phyloP scores from a whole-genome alignment of 2,329 filamentous ascomycete genomes.

The Trichophyton verrucosum region DNA sequence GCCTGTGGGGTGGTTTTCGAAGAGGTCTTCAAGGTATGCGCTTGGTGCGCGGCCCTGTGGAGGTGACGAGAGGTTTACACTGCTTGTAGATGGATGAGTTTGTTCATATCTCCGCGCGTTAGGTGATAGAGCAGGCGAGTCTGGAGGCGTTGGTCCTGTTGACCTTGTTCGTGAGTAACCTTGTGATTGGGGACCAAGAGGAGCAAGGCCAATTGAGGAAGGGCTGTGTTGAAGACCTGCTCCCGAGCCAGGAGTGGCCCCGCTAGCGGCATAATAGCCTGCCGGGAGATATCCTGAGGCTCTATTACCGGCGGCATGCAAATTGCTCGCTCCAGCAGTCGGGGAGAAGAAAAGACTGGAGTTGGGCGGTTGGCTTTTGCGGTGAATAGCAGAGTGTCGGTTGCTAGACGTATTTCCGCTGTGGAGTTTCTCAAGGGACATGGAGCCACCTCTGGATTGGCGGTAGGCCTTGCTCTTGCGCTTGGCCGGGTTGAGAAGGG shows the following conservation, averaged over 20 bases:
- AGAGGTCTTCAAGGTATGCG: slow-evolving; percentile 78
- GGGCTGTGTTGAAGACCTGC: slow-evolving; percentile 24
- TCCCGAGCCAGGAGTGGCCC: slow-evolving; percentile 38
- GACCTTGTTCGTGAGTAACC: slow-evolving; percentile 39
- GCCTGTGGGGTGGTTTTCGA: slow-evolving; percentile 52
- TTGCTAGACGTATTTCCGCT: slow-evolving; percentile 18
- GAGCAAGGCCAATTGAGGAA: slow-evolving; percentile 49
- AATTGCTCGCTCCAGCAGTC: slow-evolving; percentile 53
- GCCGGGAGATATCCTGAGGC: slow-evolving; percentile 72
- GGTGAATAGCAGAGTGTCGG: slow-evolving; percentile 29
- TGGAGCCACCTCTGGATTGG: slow-evolving; percentile 27
- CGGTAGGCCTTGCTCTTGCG: slow-evolving; percentile 24
- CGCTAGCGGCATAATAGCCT: slow-evolving; percentile 74
- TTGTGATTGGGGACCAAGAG: slow-evolving; percentile 47
- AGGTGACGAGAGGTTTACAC: slow-evolving; percentile 51
- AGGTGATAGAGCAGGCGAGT: slow-evolving; percentile 47
- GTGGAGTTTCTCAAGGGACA: slow-evolving; percentile 44
- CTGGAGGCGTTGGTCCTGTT: slow-evolving; percentile 47
- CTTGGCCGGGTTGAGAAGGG: slow-evolving; percentile 39
- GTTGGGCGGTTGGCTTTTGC: slow-evolving; percentile 41
- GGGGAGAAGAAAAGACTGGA: slow-evolving; percentile 89
- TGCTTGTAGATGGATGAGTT: slow-evolving; percentile 40
- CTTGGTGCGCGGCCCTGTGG: slow-evolving; percentile 66
- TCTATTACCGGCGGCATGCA: slow-evolving; percentile 47
- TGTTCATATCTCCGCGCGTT: slow-evolving; percentile 29